Base-by-base conservation (phyloP, 768 basidiomycete genomes). In the Galerina sulciceps region DNA sequence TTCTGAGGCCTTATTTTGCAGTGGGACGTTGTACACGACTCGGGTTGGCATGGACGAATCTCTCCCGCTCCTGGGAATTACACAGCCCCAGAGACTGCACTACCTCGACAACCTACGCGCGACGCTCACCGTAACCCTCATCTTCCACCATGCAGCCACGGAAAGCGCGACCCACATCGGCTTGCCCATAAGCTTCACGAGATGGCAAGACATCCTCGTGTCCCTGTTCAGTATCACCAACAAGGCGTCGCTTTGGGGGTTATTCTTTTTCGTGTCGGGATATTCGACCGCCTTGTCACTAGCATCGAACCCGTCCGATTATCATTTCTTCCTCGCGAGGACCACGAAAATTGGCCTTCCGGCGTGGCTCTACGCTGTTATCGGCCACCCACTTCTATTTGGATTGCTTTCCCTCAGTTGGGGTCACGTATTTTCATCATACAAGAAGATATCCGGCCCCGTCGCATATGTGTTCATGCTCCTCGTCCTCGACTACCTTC, bases 191-290 rank as follows among this genome's bases (percentile, higher is more conserved):
- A 18, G 5, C 26, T 31, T 5, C 13, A 40, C 41, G 43, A 53
- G 26, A 41, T 20, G 38, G 18, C 23, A 60, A 15, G 47, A 55
- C 15, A 18, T 54, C n/a, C 35, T 55, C 8, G 40, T 64, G 20
- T 48, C 63, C 6, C 1, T 65, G 6, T 57, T 65, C 40, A 42
- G 60, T 23, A 47, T 59, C 1, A 57, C 57, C 18, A 55, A 63
- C 49, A 67, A 66, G 49, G 53, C 65, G 0, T 56, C 64, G n/a
- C 58, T 71, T 14, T 69, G 67, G 61, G 62, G 57, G 17, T 46
- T 58, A 10, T 71, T 71, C 60, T 69, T 66, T 61, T 65, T 71
- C 58, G 65, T 69, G 4, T 71, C 69, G 0, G 69, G 69, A 18
- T 67, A 65, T 37, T 65, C 69, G 4, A 59, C 61, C 8, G 53